These are phyloP conservation scores for Hyaloscypha finlandica DNA, from an alignment of 495 filamentous ascomycete genomes.

Conservation along the genomic window DNA sequence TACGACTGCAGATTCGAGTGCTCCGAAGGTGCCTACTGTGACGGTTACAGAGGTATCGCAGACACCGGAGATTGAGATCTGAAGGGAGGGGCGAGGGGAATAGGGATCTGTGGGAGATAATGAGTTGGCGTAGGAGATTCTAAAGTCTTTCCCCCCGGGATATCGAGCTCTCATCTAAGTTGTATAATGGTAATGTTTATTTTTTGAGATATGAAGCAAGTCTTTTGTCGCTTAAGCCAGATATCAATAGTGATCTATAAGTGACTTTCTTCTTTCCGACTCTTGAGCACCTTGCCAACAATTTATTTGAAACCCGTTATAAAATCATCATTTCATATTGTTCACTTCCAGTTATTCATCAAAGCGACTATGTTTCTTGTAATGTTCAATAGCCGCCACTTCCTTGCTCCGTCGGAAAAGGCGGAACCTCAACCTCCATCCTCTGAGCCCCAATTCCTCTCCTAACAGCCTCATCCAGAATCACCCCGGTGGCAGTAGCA, in stretches of 20 bases:
- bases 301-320: too few species aligned
- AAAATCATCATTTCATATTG: neutral
- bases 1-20: neutral
- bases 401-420: neutral
- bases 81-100: neutral
- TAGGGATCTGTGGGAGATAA: neutral
- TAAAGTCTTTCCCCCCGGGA: too few species aligned
- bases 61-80: neutral
- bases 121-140: too few species aligned
- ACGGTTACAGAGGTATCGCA: neutral
- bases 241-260: too few species aligned
- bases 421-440: conserved; percentile 33
- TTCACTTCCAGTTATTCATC: neutral
- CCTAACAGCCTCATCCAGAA: conserved; percentile 53
- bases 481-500: conserved; percentile 53
- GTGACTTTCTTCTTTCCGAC: too few species aligned
- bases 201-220: neutral
- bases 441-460: conserved; percentile 49
- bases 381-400: neutral
- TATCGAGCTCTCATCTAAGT: neutral
- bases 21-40: neutral
- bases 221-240: neutral
- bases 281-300: too few species aligned
- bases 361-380: neutral
- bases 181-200: neutral